Base-by-base conservation (phyloP, 1,284 basidiomycete genomes). In the Rhodotorula sp. region DNA sequence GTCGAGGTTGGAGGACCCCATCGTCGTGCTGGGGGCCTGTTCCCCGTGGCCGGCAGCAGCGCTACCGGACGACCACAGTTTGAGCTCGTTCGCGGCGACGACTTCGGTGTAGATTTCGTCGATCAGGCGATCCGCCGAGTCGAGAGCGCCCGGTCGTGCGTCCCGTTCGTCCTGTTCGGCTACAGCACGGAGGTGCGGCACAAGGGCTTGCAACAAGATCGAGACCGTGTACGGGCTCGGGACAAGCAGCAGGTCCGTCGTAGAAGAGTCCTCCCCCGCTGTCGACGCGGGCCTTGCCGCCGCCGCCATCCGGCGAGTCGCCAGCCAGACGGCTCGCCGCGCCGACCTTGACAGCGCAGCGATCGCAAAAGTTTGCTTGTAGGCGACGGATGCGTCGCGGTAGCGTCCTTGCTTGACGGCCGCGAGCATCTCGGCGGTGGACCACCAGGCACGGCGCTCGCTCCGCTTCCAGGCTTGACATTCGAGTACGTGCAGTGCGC, bases 161-260 rank as follows among this genome's bases (percentile, higher is more conserved):
- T 1, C 39, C 14, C 34, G 23, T n/a, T 16, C 54, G 15, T 15
- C 56, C n/a, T 23, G 20, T 3, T 34, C 64, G 47, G 58, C 58
- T 8, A 43, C 58, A 23, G 6, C 10, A 31, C 58, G 47, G n/a
- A 68, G 46, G 2, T 51, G 43, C 21, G 61, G 51, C 20, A 69
- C 64, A 21, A 72, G 57, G 1, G 70, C 70, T 29, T 72, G 67
- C 7, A 66, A 10, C 34, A 72, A 21, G 46, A 72, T 39, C 21
- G 67, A 49, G 23, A 72, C 49, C 5, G 62, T 57, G 61, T 72
- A 68, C 10, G 51, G 47, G 23, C 49, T 58, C 39, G 59, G 64
- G 1, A 49, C 47, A 46, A 46, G 29, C 20, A 48, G 20, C 20
- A 48, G 20, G 29, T 23, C 20, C 20, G 31, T 21, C 64, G 49